These are phyloP conservation scores for Naganishia vishniacii DNA, from an alignment of 768 basidiomycete genomes.

Conservation along the genomic window DNA sequence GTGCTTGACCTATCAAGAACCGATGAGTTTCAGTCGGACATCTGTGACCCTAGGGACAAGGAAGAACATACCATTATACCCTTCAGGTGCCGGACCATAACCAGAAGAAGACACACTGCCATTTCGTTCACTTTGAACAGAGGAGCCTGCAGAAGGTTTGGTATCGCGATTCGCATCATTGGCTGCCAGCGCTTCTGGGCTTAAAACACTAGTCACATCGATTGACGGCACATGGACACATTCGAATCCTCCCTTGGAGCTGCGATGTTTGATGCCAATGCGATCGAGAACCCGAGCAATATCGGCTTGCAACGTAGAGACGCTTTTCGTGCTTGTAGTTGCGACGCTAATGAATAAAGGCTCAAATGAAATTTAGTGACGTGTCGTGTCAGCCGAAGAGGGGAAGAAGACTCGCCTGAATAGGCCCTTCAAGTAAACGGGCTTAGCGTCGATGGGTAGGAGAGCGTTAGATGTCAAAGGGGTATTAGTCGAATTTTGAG, in stretches of 20 bases:
- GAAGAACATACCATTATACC: constrained; percentile 1
- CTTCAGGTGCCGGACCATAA: not conserved
- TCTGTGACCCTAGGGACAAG: not conserved
- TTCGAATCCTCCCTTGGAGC: constrained; percentile 85
- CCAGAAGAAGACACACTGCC: constrained; percentile 4
- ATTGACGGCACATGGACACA: constrained; percentile 94
- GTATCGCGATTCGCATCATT: not conserved
- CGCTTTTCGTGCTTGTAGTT: constrained; percentile 87
- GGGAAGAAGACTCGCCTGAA: constrained; percentile 61
- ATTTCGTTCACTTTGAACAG: not conserved
- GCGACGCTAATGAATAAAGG: constrained; percentile 58
- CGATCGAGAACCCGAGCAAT: constrained; percentile 80
- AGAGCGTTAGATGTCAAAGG: too few species aligned
- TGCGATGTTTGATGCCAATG: constrained; percentile 90
- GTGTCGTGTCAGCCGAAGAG: constrained; percentile 29
- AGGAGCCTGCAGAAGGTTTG: not conserved
- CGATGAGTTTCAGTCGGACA: too few species aligned
- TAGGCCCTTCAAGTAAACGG: constrained; percentile 89
- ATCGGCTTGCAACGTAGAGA: constrained; percentile 72
- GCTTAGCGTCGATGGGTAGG: constrained; percentile 68
- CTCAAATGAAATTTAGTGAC: constrained; percentile 17
- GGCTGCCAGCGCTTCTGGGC: constrained; percentile 14
- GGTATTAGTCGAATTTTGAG: too few species aligned
- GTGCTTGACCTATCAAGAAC: not conserved
- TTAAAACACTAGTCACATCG: constrained; percentile 66